Conservation (phyloP, 345 rosid species). For the Garcia nutans region DNA sequence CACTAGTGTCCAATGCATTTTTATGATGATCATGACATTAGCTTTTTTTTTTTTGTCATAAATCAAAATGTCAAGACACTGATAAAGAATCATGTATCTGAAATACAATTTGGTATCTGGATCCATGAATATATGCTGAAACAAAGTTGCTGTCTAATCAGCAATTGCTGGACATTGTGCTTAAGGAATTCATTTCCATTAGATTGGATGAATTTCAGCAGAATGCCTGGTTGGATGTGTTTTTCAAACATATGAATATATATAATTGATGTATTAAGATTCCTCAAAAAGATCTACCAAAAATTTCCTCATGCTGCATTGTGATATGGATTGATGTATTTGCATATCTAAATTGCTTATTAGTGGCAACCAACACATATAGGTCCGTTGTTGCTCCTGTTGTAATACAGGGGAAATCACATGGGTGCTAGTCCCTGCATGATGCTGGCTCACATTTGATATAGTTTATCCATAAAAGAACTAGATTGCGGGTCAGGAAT, state of each 20-base stretch:
- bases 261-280: not conserved
- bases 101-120: not conserved
- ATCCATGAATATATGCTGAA: not conserved
- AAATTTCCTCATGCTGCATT: not conserved
- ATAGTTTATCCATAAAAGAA: not conserved
- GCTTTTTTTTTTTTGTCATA: not conserved
- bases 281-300: no score
- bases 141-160: not conserved
- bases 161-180: not conserved
- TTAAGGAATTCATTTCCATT: slow-evolving; percentile 2
- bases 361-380: not conserved
- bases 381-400: not conserved
- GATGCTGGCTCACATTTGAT: not conserved
- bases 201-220: not conserved
- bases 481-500: not conserved
- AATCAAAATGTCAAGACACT: not conserved
- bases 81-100: not conserved
- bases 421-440: not conserved
- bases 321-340: not conserved
- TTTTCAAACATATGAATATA: not conserved
- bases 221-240: not conserved
- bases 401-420: not conserved
- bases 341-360: not conserved
- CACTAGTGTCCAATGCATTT: not conserved
- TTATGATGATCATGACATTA: not conserved